phyloP scores from a whole-genome alignment of 148 eudicot species.

The Salicornia ramosissima region DNA sequence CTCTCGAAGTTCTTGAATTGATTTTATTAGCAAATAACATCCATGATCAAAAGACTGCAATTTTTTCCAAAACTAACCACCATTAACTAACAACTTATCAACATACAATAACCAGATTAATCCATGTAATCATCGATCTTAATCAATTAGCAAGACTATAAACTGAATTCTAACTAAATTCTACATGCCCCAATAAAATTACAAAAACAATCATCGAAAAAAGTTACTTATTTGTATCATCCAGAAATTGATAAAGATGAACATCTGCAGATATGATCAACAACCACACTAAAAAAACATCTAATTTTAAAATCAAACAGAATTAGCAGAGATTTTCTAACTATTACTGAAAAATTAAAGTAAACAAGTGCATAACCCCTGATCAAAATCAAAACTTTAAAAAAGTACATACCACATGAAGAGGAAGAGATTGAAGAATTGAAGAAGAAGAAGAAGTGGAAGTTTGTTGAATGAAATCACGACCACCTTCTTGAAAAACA shows the following conservation, averaged over 20 bases:
- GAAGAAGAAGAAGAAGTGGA: conserved; percentile 74
- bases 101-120: background rate
- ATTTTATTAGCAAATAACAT: conserved; percentile 83
- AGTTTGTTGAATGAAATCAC: conserved; percentile 73
- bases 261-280: background rate
- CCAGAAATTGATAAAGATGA: background rate
- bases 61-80: conserved; percentile 17
- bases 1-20: conserved; percentile 91
- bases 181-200: too few relatives aligned
- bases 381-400: background rate
- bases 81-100: background rate
- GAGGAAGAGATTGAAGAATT: conserved; percentile 94
- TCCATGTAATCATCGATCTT: too few relatives aligned
- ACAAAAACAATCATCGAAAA: background rate
- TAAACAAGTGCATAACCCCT: too few relatives aligned
- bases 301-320: background rate
- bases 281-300: too few relatives aligned
- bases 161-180: too few relatives aligned
- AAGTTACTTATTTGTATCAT: background rate
- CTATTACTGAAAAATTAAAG: background rate
- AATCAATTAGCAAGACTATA: too few relatives aligned
- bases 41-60: conserved; percentile 93
- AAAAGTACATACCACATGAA: conserved; percentile 61
- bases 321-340: background rate
- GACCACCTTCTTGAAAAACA: conserved; percentile 81